Base-by-base conservation (phyloP, 495 filamentous ascomycete species). In the Neurospora sp. region DNA sequence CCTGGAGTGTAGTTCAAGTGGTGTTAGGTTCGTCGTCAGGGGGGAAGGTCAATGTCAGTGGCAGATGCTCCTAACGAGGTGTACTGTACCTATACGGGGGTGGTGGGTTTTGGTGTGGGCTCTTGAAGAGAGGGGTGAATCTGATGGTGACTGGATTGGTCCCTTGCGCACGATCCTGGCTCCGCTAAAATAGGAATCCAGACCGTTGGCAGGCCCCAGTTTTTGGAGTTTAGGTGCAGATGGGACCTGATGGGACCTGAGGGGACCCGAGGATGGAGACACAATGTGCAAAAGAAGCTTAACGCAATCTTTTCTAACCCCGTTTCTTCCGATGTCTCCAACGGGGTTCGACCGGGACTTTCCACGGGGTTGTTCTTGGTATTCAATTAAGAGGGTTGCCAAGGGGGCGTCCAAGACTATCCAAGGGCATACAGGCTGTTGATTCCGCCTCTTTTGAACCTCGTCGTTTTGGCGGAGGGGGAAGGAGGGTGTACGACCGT, bases 101-200 rank as follows among this genome's bases (percentile, higher is more conserved):
- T 31, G 24, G 54, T 66, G 54, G 54, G 28, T 34, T 62, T 62
- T 66, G 28, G 28, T 31, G 54, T 66, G 54, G 54, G 54, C 15
- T 62, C 28, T 19, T 31, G 28, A 7, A 34, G 54, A 66, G 54
- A 34, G 54, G 54, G 54, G 54, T 66, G 28, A 66, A 28, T 59
- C 24, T 15, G 48, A 59, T 31, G 48, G 48, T 59, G 48, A 59
- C 24, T 17, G 48, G 70, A 72, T 69, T 69, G 76, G 72, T 76
- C 74, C 69, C 74, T 76, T 76, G 72, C 73, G 73, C 75, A 74
- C 72, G 70, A 78, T 78, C 77, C 71, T 72, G 78, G 59, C 71
- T 70, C 70, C 73, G 71, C 69, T 71, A 72, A 72, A 71, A 66
- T 66, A 66, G 54, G 54, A 66, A 71, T 78, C 73, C 76, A 74